phyloP scores from a whole-genome alignment of 768 basidiomycete species.

The Leccinum uliginosum region DNA sequence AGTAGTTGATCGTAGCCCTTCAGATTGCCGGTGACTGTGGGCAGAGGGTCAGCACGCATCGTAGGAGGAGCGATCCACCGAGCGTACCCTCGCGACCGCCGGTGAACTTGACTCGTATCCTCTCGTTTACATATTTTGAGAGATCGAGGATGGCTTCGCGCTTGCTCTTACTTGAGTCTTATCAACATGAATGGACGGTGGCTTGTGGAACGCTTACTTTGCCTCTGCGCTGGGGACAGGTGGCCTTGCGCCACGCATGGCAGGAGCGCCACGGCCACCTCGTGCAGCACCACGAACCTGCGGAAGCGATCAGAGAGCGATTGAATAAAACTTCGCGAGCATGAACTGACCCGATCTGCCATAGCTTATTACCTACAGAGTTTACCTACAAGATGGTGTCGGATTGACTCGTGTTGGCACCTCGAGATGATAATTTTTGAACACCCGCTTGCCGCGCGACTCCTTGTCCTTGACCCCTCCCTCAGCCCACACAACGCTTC shows the following conservation, averaged over 20 bases:
- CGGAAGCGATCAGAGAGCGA: conserved; percentile 21
- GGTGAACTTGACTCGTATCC: conserved; percentile 95
- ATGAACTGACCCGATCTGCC: conserved; percentile 30
- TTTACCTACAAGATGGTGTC: conserved; percentile 11
- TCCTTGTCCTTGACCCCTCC: conserved; percentile 17
- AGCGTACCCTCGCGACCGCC: conserved; percentile 87
- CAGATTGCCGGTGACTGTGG: conserved; percentile 78
- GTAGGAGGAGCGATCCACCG: background rate
- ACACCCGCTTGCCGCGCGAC: conserved; percentile 34
- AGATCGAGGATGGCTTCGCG: conserved; percentile 95
- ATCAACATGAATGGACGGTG: conserved; percentile 23
- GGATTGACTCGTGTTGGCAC: conserved; percentile 17
- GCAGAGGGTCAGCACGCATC: background rate
- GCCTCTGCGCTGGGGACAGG: conserved; percentile 15
- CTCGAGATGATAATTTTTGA: conserved; percentile 25
- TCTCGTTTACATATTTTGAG: conserved; percentile 88
- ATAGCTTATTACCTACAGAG: conserved; percentile 22
- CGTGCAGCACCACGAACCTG: conserved; percentile 60
- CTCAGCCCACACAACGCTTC: conserved; percentile 26
- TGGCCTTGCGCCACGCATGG: conserved; percentile 18
- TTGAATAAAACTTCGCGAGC: background rate
- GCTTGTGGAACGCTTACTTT: conserved; percentile 22
- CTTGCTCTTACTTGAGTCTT: conserved; percentile 41
- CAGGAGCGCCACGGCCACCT: conserved; percentile 42
- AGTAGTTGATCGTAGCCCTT: conserved; percentile 97